Conservation (phyloP, 345 rosid species). For the Pistacia integerrima region DNA sequence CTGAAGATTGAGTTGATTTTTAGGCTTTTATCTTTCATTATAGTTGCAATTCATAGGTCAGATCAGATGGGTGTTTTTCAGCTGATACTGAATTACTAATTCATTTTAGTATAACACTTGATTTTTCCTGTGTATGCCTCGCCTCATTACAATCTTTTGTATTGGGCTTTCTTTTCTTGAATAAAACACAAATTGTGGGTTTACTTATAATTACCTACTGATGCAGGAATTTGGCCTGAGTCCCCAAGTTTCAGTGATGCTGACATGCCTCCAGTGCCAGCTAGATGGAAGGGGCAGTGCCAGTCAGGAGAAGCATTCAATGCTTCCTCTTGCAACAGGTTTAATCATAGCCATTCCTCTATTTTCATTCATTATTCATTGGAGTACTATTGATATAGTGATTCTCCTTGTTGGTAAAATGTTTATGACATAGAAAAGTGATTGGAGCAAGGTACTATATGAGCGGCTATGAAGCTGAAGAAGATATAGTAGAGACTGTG, state of each 20-base stretch:
- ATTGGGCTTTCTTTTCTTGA: background rate
- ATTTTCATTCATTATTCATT: background rate
- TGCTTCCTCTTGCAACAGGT: slow-evolving; percentile 53
- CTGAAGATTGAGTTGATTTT: background rate
- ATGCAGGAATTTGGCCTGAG: slow-evolving; percentile 62
- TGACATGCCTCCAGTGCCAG: slow-evolving; percentile 50
- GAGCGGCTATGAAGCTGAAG: slow-evolving; percentile 57
- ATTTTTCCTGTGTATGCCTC: background rate
- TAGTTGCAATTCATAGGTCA: background rate
- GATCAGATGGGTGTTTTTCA: background rate
- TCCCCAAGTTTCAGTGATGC: slow-evolving; percentile 48
- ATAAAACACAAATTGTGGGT: background rate
- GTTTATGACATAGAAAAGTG: slow-evolving; percentile 41
- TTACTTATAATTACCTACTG: slow-evolving; percentile 4
- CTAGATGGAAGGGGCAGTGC: slow-evolving; percentile 51
- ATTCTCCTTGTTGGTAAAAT: slow-evolving; percentile 1
- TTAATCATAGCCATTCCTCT: background rate
- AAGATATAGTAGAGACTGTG: slow-evolving; percentile 31
- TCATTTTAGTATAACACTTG: background rate
- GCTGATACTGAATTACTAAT: background rate
- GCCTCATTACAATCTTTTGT: background rate
- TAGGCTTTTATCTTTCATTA: background rate
- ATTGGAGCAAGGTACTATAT: slow-evolving; percentile 56
- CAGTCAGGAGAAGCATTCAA: slow-evolving; percentile 56
- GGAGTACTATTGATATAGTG: background rate